phyloP scores from a whole-genome alignment of 2,329 filamentous ascomycete genomes.

The Fusarium lyarnte region DNA sequence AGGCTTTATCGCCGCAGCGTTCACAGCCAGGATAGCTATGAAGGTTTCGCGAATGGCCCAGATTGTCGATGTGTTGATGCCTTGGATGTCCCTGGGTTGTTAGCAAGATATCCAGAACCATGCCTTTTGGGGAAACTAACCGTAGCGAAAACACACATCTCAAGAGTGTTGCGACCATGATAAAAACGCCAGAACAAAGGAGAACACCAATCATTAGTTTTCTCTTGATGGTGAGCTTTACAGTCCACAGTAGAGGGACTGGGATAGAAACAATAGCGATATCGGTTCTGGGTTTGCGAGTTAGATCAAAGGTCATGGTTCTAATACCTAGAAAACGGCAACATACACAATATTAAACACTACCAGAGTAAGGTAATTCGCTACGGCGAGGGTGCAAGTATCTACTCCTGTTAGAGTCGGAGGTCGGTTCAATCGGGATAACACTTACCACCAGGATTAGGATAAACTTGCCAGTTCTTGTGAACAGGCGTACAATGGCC shows the following conservation, averaged over 20 bases:
- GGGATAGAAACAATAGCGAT: conserved; percentile 52
- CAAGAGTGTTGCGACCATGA: conserved; percentile 54
- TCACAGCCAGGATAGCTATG: conserved; percentile 55
- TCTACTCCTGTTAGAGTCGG: conserved; percentile 33
- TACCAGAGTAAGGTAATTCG: conserved; percentile 51
- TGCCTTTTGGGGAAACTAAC: neutral
- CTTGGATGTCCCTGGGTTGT: conserved; percentile 43
- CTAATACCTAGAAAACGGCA: neutral
- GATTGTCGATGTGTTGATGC: conserved; percentile 52
- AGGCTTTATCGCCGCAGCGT: conserved; percentile 53
- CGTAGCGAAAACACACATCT: conserved; percentile 52
- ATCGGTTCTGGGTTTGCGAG: conserved; percentile 48
- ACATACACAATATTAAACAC: conserved; percentile 50
- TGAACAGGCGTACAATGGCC: conserved; percentile 51
- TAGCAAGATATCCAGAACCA: neutral
- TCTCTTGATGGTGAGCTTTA: conserved; percentile 49
- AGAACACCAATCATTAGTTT: conserved; percentile 52
- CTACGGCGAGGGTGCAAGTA: conserved; percentile 47
- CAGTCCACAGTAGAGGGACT: conserved; percentile 52
- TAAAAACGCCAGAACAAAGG: conserved; percentile 56
- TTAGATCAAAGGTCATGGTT: conserved; percentile 2
- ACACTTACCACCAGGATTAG: conserved; percentile 51
- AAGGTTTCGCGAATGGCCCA: conserved; percentile 58
- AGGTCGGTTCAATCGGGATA: no score
- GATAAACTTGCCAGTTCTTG: conserved; percentile 53